Evolutionary conservation across 2,329 filamentous ascomycete species (phyloP).

Genomic region (Pseudopyrenochaeta lycopersici): DNA sequence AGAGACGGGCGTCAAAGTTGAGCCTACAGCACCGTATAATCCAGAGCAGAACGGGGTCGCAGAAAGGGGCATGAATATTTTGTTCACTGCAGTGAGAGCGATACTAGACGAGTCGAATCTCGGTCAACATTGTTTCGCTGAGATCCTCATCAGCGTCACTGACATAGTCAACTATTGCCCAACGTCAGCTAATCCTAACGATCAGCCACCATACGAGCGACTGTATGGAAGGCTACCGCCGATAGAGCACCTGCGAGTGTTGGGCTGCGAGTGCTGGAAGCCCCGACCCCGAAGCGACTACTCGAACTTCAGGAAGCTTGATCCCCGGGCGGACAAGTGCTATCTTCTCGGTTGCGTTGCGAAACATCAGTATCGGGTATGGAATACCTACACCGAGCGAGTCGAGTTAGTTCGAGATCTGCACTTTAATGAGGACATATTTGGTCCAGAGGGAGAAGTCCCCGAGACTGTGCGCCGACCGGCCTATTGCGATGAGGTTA

Average conservation of each 20-base stretch:
- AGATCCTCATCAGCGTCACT: conserved; percentile 2
- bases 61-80: conserved; percentile 1
- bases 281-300: not conserved
- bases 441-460: not conserved
- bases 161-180: conserved; percentile 2
- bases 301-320: conserved; percentile 3
- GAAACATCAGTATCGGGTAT: conserved; percentile 2
- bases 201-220: not conserved
- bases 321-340: conserved; percentile 3
- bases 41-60: not conserved
- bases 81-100: conserved; percentile 1
- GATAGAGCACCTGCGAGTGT: too few species aligned
- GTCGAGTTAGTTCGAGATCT: conserved; percentile 5
- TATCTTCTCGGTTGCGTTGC: conserved; percentile 2
- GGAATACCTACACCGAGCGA: conserved; percentile 2
- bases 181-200: not conserved
- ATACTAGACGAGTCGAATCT: conserved; percentile 5
- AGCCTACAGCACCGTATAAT: conserved; percentile 3
- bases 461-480: not conserved
- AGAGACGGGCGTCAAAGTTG: not conserved
- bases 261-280: too few species aligned
- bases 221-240: too few species aligned
- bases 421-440: conserved; percentile 3
- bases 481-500: too few species aligned
- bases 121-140: conserved; percentile 3